Evolutionary conservation across 1,139 yeast genomes (phyloP).

Genomic region (Komagataea norvegica): DNA sequence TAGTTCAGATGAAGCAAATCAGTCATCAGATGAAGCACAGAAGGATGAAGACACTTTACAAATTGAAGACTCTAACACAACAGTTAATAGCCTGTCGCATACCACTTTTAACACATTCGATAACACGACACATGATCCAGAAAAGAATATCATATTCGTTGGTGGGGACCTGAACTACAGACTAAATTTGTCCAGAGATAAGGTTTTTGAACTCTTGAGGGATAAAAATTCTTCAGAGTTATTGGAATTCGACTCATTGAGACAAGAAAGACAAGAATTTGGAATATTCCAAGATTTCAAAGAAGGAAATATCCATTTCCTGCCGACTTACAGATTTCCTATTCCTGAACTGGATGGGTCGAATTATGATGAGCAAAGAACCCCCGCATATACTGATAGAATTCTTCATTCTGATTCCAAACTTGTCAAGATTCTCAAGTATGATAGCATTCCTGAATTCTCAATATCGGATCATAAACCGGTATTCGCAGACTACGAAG

Average conservation of each 20-base stretch:
- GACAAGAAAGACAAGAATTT: slow-evolving; percentile 11
- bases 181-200: slow-evolving; percentile 33
- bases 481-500: slow-evolving; percentile 48
- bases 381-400: slow-evolving; percentile 81
- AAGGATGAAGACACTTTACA: no score
- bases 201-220: slow-evolving; percentile 39
- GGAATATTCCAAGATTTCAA: slow-evolving; percentile 42
- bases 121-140: slow-evolving; percentile 13
- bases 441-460: slow-evolving; percentile 34
- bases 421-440: slow-evolving; percentile 25
- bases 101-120: neutral
- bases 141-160: slow-evolving; percentile 42
- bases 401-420: slow-evolving; percentile 34
- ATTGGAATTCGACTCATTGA: slow-evolving; percentile 52
- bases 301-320: slow-evolving; percentile 60
- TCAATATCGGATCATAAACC: slow-evolving; percentile 73
- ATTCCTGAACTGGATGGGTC: slow-evolving; percentile 29
- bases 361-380: slow-evolving; percentile 53
- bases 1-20: slow-evolving; percentile 27
- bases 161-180: slow-evolving; percentile 78
- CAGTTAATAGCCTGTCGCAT: neutral
- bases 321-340: slow-evolving; percentile 65
- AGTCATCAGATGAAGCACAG: neutral
- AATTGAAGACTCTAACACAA: slow-evolving; percentile 3
- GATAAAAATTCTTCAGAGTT: slow-evolving; percentile 43